Evolutionary conservation across 2,329 filamentous ascomycete species (phyloP).

Genomic region (Alternaria rosae): DNA sequence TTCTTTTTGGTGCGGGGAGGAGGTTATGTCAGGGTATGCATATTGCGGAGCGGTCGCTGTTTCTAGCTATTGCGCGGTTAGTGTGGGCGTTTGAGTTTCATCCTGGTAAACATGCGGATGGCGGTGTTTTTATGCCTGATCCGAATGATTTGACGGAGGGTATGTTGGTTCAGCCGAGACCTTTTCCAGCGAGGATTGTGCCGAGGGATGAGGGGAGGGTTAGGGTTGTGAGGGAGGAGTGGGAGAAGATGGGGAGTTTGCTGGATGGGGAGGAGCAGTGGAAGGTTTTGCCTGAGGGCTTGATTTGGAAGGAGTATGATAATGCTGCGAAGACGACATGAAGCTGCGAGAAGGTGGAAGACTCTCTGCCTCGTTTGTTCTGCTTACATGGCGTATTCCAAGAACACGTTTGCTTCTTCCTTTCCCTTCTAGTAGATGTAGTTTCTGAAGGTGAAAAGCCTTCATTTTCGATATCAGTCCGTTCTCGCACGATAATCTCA

Average conservation of each 20-base stretch:
- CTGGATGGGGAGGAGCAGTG: slow-evolving; percentile 31
- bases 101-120: background rate
- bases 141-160: slow-evolving; percentile 25
- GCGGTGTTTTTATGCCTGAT: slow-evolving; percentile 19
- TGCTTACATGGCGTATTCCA: background rate
- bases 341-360: background rate
- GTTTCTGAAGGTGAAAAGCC: no score
- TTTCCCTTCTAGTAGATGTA: no score
- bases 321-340: slow-evolving; percentile 7
- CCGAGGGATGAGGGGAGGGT: slow-evolving; percentile 19
- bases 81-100: slow-evolving; percentile 46
- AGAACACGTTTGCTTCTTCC: no score
- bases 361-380: background rate
- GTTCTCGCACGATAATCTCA: no score
- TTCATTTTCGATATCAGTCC: no score
- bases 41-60: slow-evolving; percentile 44
- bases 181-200: slow-evolving; percentile 26
- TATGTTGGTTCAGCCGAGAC: slow-evolving; percentile 24
- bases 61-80: slow-evolving; percentile 40
- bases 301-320: slow-evolving; percentile 25
- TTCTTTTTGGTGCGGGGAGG: slow-evolving; percentile 49
- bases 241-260: slow-evolving; percentile 23
- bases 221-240: slow-evolving; percentile 18
- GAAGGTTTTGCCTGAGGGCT: slow-evolving; percentile 26
- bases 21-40: slow-evolving; percentile 51